Conservation (phyloP, 1,139 yeast species). For the Saccharomyces pastorianus region DNA sequence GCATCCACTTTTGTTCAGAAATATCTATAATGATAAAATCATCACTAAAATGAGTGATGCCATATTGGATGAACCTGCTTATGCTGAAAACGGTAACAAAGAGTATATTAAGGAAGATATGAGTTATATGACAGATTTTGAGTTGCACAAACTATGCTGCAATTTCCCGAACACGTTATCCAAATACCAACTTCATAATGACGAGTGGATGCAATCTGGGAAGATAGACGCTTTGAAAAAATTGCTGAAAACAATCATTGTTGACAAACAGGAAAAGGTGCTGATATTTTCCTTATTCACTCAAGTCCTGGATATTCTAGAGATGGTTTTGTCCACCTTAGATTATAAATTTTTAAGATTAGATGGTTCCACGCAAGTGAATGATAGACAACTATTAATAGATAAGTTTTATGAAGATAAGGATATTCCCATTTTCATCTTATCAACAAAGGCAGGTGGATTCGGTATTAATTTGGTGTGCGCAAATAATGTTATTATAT, state of each 20-base stretch:
- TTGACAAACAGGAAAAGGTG: slow-evolving; percentile 56
- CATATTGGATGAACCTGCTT: slow-evolving; percentile 75
- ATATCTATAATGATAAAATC: slow-evolving; percentile 45
- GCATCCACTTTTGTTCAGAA: slow-evolving; percentile 67
- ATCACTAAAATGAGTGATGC: slow-evolving; percentile 62
- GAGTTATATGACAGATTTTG: slow-evolving; percentile 94
- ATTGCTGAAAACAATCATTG: slow-evolving; percentile 52
- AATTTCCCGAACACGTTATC: slow-evolving; percentile 62
- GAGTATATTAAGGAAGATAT: slow-evolving; percentile 80
- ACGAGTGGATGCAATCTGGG: slow-evolving; percentile 67
- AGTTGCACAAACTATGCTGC: slow-evolving; percentile 65
- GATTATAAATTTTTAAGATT: slow-evolving; percentile 70
- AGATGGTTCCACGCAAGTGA: slow-evolving; percentile 93
- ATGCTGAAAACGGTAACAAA: slow-evolving; percentile 60
- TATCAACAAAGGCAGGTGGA: slow-evolving; percentile 96
- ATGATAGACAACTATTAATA: slow-evolving; percentile 83
- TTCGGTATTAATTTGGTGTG: slow-evolving; percentile 95
- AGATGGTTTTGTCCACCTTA: slow-evolving; percentile 57
- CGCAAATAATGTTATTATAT: slow-evolving; percentile 85
- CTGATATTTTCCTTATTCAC: slow-evolving; percentile 87
- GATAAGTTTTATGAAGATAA: slow-evolving; percentile 81
- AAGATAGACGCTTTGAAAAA: slow-evolving; percentile 54
- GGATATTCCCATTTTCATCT: slow-evolving; percentile 72
- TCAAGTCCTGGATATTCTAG: slow-evolving; percentile 82
- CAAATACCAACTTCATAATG: slow-evolving; percentile 45